phyloP scores from a whole-genome alignment of 2,329 filamentous ascomycete genomes.

The Penicillium sp. region DNA sequence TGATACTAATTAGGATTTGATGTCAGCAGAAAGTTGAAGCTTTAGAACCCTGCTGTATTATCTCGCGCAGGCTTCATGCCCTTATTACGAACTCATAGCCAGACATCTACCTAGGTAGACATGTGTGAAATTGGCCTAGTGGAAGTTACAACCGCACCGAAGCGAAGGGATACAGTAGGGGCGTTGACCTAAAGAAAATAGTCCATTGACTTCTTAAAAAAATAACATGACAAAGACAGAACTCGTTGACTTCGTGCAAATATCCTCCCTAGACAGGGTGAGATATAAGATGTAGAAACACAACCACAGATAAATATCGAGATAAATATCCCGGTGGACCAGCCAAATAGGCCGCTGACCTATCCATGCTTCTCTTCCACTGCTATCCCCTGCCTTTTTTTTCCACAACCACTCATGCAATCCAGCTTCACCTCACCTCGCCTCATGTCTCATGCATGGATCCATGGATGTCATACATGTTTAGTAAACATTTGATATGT shows the following conservation, averaged over 20 bases:
- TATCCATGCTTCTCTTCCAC: background rate
- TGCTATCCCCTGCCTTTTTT: background rate
- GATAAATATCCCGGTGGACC: conserved; percentile 1
- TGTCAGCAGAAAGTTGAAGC: background rate
- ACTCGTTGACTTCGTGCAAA: conserved; percentile 11
- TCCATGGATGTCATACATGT: conserved; percentile 8
- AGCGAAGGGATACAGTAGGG: background rate
- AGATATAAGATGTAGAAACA: background rate
- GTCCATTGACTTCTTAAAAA: conserved; percentile 7
- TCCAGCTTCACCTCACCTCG: background rate
- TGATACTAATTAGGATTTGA: background rate
- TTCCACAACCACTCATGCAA: background rate
- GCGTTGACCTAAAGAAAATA: background rate
- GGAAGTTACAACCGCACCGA: too few relatives aligned
- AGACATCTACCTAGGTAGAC: too few relatives aligned
- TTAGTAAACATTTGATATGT: conserved; percentile 1
- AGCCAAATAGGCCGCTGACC: conserved; percentile 5
- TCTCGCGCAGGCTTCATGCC: background rate
- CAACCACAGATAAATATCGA: background rate
- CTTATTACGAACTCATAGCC: background rate
- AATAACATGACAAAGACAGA: conserved; percentile 7
- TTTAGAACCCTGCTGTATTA: background rate
- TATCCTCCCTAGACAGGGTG: background rate
- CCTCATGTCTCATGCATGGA: conserved; percentile 8
- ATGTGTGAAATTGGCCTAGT: background rate